phyloP scores from a whole-genome alignment of 192 early-diverging fungal species.

The Funneliformis mosseae region DNA sequence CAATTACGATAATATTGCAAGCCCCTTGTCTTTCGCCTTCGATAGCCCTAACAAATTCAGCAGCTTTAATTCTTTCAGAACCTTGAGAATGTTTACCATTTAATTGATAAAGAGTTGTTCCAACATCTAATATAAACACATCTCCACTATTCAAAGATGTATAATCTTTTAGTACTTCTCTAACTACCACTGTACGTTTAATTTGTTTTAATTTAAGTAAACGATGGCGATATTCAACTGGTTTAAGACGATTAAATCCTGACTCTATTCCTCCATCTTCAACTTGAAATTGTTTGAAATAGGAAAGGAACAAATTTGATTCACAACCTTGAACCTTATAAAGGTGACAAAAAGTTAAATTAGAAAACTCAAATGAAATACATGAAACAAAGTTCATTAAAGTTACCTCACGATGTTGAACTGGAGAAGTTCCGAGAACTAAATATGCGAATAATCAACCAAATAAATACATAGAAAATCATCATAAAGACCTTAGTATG shows the following conservation, averaged over 20 bases:
- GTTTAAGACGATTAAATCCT: slow-evolving; percentile 73
- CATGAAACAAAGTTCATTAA: not conserved
- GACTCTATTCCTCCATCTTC: slow-evolving; percentile 67
- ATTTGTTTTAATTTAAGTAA: slow-evolving; percentile 59
- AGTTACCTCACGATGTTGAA: slow-evolving; percentile 72
- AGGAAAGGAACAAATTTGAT: slow-evolving; percentile 64
- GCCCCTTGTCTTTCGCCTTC: slow-evolving; percentile 62
- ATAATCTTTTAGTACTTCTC: slow-evolving; percentile 58
- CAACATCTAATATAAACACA: slow-evolving; percentile 76
- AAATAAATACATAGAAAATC: not conserved
- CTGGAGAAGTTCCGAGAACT: slow-evolving; percentile 65
- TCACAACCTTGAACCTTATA: slow-evolving; percentile 66
- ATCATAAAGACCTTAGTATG: not conserved
- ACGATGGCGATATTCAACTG: slow-evolving; percentile 46
- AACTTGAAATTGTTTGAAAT: slow-evolving; percentile 63
- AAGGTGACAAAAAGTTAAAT: not conserved
- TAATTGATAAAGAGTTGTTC: slow-evolving; percentile 69
- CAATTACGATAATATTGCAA: slow-evolving; percentile 63
- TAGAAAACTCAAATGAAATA: not conserved
- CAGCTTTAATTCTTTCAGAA: slow-evolving; percentile 70
- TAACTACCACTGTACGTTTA: slow-evolving; percentile 55
- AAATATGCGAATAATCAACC: not conserved
- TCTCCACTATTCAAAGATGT: slow-evolving; percentile 67
- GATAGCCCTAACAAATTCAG: slow-evolving; percentile 63
- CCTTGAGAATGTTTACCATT: slow-evolving; percentile 65